phyloP scores from a whole-genome alignment of 2,329 filamentous ascomycete species.

The Ceratocystiopsis brevicomis region DNA sequence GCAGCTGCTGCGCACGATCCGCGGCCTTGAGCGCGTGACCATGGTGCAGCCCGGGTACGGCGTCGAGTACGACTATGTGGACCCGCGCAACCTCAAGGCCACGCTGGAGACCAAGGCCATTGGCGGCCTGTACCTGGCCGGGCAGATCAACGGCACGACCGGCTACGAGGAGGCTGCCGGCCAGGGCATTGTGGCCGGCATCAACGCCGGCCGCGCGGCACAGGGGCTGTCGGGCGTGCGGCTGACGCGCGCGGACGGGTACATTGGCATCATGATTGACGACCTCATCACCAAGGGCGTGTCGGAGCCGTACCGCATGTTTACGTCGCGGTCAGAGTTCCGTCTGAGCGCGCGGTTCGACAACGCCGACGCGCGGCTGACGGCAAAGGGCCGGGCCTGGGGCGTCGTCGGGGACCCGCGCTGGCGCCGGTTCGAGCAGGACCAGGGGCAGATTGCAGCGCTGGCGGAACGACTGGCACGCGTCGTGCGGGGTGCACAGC shows the following conservation, averaged over 20 bases:
- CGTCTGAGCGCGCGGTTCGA: conserved; percentile 82
- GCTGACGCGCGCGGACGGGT: conserved; percentile 69
- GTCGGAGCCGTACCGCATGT: conserved; percentile 95
- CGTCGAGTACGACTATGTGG: conserved; percentile 96
- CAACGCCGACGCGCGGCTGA: conserved; percentile 81
- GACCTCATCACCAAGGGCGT: conserved; percentile 94
- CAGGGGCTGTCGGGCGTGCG: conserved; percentile 44
- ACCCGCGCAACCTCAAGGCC: conserved; percentile 71
- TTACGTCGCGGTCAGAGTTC: conserved; percentile 89
- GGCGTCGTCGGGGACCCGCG: conserved; percentile 64
- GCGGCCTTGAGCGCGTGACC: conserved; percentile 68
- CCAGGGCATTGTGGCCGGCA: conserved; percentile 80
- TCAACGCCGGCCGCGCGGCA: conserved; percentile 76
- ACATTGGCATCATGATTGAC: conserved; percentile 98
- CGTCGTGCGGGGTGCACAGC: conserved; percentile 2
- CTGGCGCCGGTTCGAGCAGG: conserved; percentile 51
- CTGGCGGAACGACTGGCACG: conserved; percentile 38
- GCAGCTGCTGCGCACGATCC: conserved; percentile 65
- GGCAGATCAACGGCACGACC: conserved; percentile 95
- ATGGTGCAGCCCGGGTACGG: conserved; percentile 96
- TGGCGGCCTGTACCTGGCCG: conserved; percentile 71
- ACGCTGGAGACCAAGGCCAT: conserved; percentile 91
- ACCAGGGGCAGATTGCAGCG: conserved; percentile 46
- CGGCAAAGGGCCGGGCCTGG: conserved; percentile 52
- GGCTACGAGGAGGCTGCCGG: conserved; percentile 95